These are phyloP conservation scores for Trichoderma sp. DNA, from an alignment of 2,329 filamentous ascomycete genomes.

Conservation along the genomic window DNA sequence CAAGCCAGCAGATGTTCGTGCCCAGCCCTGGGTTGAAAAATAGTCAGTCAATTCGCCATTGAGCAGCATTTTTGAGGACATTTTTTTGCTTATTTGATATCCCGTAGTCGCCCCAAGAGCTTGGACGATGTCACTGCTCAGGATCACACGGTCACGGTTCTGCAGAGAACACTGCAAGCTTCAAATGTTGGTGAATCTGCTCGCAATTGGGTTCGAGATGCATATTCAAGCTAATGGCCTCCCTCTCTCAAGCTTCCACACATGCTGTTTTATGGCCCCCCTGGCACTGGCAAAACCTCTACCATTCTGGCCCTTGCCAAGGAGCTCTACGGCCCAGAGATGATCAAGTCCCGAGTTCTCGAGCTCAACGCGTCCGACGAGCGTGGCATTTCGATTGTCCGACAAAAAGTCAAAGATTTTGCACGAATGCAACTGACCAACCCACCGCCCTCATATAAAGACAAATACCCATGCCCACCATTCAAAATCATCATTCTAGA, in stretches of 20 bases:
- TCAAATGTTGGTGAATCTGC: slow-evolving; percentile 65
- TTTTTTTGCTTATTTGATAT: slow-evolving; percentile 30
- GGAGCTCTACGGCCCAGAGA: slow-evolving; percentile 92
- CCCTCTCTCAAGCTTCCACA: slow-evolving; percentile 67
- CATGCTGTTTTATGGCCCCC: slow-evolving; percentile 98
- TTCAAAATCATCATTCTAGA: slow-evolving; percentile 99
- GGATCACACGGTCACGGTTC: slow-evolving; percentile 92
- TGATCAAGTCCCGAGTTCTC: slow-evolving; percentile 91
- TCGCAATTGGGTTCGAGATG: background rate
- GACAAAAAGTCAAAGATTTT: slow-evolving; percentile 98
- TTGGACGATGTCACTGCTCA: slow-evolving; percentile 94
- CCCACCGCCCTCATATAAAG: slow-evolving; percentile 65
- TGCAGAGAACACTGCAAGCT: slow-evolving; percentile 89
- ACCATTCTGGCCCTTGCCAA: slow-evolving; percentile 96
- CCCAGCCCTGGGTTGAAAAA: slow-evolving; percentile 98
- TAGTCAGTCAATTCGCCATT: slow-evolving; percentile 61
- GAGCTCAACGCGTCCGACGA: slow-evolving; percentile 99
- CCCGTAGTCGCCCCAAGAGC: slow-evolving; percentile 78
- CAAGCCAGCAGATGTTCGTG: slow-evolving; percentile 58
- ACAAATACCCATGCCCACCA: slow-evolving; percentile 84
- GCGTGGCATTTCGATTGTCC: slow-evolving; percentile 93
- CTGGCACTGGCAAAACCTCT: slow-evolving; percentile 95
- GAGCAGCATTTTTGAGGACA: background rate
- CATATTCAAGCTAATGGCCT: slow-evolving; percentile 6
- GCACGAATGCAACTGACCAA: slow-evolving; percentile 92